Evolutionary conservation across 768 basidiomycete species (phyloP).

Genomic region (Suillus decipiens): DNA sequence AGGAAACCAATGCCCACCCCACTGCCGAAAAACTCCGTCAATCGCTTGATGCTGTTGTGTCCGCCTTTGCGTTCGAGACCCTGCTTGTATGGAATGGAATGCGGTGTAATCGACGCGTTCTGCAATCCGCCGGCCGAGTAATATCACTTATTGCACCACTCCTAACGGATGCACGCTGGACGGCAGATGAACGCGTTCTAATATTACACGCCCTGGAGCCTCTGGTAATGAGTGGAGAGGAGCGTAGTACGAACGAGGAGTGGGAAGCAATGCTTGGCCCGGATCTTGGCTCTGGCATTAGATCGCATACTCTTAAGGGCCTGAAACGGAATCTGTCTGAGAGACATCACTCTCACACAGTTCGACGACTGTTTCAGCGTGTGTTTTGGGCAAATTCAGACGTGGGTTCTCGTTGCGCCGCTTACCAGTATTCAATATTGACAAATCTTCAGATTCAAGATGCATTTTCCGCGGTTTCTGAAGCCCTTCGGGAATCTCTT

Average conservation of each 20-base stretch:
- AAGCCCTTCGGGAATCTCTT: slow-evolving; percentile 44
- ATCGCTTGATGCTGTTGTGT: slow-evolving; percentile 68
- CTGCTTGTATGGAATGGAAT: slow-evolving; percentile 66
- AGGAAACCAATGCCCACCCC: slow-evolving; percentile 36
- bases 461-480: slow-evolving; percentile 33
- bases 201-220: slow-evolving; percentile 70
- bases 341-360: slow-evolving; percentile 15
- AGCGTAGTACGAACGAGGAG: slow-evolving; percentile 22
- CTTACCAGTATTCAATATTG: background rate
- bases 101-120: slow-evolving; percentile 55
- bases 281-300: slow-evolving; percentile 59
- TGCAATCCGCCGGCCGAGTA: slow-evolving; percentile 63
- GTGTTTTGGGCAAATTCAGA: slow-evolving; percentile 70
- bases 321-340: slow-evolving; percentile 26
- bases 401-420: slow-evolving; percentile 42
- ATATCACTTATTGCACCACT: slow-evolving; percentile 45
- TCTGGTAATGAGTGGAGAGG: slow-evolving; percentile 47
- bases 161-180: slow-evolving; percentile 49
- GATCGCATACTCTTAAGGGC: slow-evolving; percentile 48
- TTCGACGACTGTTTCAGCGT: slow-evolving; percentile 48
- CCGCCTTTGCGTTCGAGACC: slow-evolving; percentile 69
- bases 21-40: slow-evolving; percentile 67
- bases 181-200: slow-evolving; percentile 58
- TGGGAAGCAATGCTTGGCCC: slow-evolving; percentile 55
- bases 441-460: slow-evolving; percentile 52